A percentile compares a stretch with the other conserved stretches of the same genome.
Evolutionary conservation across 1,139 yeast species (phyloP).

Genomic region (Lodderomyces pseudojiufengensis): DNA sequence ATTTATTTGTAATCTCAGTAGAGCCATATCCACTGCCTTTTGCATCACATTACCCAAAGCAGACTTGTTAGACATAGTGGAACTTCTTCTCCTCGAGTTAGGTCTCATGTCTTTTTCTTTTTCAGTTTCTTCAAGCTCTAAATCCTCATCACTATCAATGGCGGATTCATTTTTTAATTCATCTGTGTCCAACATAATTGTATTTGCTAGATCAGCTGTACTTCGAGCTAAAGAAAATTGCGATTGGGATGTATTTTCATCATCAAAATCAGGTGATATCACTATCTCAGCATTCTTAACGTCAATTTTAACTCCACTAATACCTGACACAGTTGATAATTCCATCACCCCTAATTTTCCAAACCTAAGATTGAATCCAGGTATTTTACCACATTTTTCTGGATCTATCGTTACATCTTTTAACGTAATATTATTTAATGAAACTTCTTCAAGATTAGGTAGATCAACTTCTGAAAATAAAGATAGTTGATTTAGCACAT

Average conservation of each 20-base stretch:
- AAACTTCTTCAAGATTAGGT: constrained; percentile 72
- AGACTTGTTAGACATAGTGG: constrained; percentile 22
- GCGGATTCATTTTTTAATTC: constrained; percentile 17
- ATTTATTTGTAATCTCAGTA: constrained; percentile 55
- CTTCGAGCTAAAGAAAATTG: constrained; percentile 56
- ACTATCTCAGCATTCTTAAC: constrained; percentile 56
- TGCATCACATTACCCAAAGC: constrained; percentile 56
- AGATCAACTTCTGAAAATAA: constrained; percentile 78
- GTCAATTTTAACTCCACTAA: constrained; percentile 59
- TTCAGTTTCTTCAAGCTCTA: constrained; percentile 16
- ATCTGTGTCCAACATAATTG: constrained; percentile 43
- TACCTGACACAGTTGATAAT: constrained; percentile 27
- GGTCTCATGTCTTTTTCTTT: constrained; percentile 15
- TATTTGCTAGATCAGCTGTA: constrained; percentile 59
- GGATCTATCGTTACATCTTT: constrained; percentile 69
- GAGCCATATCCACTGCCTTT: constrained; percentile 64
- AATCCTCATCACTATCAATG: constrained; percentile 8
- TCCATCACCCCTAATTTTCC: constrained; percentile 60
- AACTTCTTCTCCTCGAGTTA: constrained; percentile 9
- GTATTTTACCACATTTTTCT: constrained; percentile 59
- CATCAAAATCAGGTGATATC: constrained; percentile 46
- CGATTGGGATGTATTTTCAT: constrained; percentile 30
- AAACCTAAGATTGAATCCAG: constrained; percentile 61
- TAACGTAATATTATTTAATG: constrained; percentile 53
- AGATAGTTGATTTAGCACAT: constrained; percentile 78